Conservation (phyloP, 2,329 filamentous ascomycete species). For the Basipetospora chlamydospora region DNA sequence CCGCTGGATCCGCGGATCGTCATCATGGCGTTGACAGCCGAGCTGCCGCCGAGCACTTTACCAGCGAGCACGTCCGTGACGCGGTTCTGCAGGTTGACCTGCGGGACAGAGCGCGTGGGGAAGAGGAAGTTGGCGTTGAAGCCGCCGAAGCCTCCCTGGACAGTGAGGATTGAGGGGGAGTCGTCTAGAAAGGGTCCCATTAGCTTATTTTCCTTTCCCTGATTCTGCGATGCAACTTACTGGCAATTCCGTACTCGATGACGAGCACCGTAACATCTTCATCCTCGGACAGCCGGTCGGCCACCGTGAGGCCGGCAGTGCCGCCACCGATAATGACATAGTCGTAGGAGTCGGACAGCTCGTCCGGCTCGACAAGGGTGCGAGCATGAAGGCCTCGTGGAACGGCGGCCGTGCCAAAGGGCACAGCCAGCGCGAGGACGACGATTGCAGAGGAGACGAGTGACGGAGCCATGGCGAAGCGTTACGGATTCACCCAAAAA, state of each 20-base stretch:
- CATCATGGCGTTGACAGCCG: conserved; percentile 21
- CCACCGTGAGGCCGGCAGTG: conserved; percentile 9
- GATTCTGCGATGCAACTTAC: no score
- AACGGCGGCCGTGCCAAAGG: not conserved
- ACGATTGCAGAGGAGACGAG: not conserved
- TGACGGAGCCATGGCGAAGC: conserved; percentile 1
- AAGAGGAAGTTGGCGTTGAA: conserved; percentile 5
- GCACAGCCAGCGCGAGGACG: conserved; percentile 1
- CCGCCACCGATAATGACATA: conserved; percentile 13
- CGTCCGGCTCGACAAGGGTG: not conserved
- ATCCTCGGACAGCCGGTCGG: conserved; percentile 10
- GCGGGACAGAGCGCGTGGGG: conserved; percentile 8
- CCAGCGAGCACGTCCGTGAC: conserved; percentile 6
- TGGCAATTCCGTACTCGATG: conserved; percentile 8
- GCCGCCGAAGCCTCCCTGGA: conserved; percentile 6
- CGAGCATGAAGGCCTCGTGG: conserved; percentile 4
- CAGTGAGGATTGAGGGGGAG: conserved; percentile 3
- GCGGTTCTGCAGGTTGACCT: conserved; percentile 8
- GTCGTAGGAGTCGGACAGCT: conserved; percentile 8
- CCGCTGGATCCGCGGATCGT: conserved; percentile 18
- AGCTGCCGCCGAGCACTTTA: conserved; percentile 20
- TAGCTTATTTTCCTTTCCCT: no score
- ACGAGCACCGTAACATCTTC: conserved; percentile 10
- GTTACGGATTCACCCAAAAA: no score
- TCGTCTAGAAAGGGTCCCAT: conserved; percentile 4